These are phyloP conservation scores for Moniliophthora roreri DNA, from an alignment of 1,284 basidiomycete species.

Conservation along the genomic window DNA sequence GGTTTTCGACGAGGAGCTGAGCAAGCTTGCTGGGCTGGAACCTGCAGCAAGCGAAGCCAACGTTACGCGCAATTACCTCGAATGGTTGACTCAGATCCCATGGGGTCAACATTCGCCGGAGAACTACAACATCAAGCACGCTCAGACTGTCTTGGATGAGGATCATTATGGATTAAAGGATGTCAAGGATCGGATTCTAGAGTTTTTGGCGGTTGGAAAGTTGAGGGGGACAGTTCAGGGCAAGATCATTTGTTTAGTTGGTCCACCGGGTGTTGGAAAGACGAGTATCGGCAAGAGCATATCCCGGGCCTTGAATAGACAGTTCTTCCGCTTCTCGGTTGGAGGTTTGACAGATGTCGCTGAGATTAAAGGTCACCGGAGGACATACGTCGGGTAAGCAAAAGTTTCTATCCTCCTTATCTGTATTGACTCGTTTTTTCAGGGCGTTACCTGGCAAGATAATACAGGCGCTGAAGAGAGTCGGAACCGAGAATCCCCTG, in stretches of 20 bases:
- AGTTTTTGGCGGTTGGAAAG: conserved; percentile 98
- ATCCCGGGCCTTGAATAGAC: conserved; percentile 79
- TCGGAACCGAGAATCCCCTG: conserved; percentile 95
- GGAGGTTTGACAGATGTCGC: conserved; percentile 97
- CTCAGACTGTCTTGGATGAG: conserved; percentile 86
- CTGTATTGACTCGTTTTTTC: conserved; percentile 11
- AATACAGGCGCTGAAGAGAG: conserved; percentile 95
- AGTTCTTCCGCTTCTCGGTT: conserved; percentile 96
- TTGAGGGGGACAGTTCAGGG: conserved; percentile 95
- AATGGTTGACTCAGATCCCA: conserved; percentile 96
- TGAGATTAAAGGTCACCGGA: conserved; percentile 97
- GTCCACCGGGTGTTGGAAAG: conserved; percentile 97
- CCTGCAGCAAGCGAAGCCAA: conserved; percentile 93
- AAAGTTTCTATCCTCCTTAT: conserved; percentile 7
- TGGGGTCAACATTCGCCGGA: conserved; percentile 97
- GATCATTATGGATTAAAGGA: conserved; percentile 97
- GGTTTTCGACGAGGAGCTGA: conserved; percentile 96
- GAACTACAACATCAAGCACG: conserved; percentile 90
- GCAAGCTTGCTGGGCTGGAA: conserved; percentile 90
- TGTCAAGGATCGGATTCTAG: conserved; percentile 95
- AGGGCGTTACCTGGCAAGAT: conserved; percentile 97
- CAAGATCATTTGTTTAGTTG: conserved; percentile 96
- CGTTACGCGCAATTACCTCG: conserved; percentile 95
- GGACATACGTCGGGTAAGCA: conserved; percentile 91
- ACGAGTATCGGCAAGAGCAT: conserved; percentile 96